Conservation (phyloP, 163 green algal genomes). For the Scenedesmus sp. region DNA sequence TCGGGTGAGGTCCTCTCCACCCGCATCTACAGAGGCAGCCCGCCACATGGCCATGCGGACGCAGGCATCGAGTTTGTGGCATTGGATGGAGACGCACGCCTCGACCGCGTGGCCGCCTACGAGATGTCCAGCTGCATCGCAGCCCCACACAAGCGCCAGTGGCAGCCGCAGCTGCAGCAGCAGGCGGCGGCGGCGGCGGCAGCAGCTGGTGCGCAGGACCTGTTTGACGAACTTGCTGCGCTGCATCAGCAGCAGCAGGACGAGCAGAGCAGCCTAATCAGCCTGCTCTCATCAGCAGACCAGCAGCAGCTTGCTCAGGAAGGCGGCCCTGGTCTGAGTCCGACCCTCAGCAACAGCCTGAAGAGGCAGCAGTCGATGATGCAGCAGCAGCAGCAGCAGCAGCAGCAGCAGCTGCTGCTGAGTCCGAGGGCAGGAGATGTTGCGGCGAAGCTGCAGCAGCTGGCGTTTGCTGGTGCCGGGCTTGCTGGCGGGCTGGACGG, state of each 20-base stretch:
- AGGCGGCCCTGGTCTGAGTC: background rate
- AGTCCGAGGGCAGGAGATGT: background rate
- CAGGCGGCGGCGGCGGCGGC: conserved; percentile 23
- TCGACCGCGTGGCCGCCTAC: conserved; percentile 64
- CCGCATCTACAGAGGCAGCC: conserved; percentile 84
- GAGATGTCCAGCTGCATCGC: conserved; percentile 74
- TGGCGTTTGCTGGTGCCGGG: conserved; percentile 16
- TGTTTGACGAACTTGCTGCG: background rate
- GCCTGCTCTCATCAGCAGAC: background rate
- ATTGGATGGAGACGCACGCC: conserved; percentile 68
- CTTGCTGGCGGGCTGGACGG: background rate
- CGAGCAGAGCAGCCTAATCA: background rate
- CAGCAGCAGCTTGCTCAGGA: background rate
- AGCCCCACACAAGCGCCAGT: background rate
- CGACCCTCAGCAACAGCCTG: background rate
- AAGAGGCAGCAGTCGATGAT: background rate
- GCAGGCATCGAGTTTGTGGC: conserved; percentile 82
- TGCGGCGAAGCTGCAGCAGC: conserved; percentile 38
- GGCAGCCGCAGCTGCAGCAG: conserved; percentile 2
- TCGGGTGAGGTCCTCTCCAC: conserved; percentile 87
- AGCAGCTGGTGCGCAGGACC: background rate
- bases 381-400: conserved; percentile 15
- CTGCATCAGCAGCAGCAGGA: conserved; percentile 16
- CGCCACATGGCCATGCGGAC: conserved; percentile 35
- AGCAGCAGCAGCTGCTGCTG: background rate